Evolutionary conservation across 148 eudicot genomes (phyloP), one percentile per base, ranked within the genome.

Genomic region (Nyssa sinensis): DNA sequence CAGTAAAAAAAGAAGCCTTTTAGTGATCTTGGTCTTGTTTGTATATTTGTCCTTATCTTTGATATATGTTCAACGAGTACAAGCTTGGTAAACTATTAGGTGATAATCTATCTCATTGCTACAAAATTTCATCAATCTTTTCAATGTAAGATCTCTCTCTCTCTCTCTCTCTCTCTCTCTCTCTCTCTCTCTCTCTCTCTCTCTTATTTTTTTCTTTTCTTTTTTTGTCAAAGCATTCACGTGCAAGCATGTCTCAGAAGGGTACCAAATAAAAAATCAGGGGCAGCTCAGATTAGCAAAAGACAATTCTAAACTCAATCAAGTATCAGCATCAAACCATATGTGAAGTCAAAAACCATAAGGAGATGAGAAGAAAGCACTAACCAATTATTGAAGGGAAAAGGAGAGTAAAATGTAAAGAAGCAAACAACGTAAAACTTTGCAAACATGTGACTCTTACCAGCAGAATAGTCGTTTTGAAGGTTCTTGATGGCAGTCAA

Each of bases 391-490:
- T n/a, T n/a, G n/a, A n/a, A n/a, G n/a, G n/a, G n/a, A n/a, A n/a
- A n/a, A n/a, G n/a, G n/a, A n/a, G n/a, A n/a, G n/a, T n/a, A n/a
- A n/a, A 33, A 14, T 39, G 55, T 4, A 0, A 2, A 64, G 29
- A 27, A 39, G 29, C 19, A 62, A 71, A 68, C 7, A 31, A 12
- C 70, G n/a, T 32, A 66, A 44, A 21, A 34, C 24, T 17, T 63
- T 0, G 55, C 67, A 71, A 33, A 51, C 29, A 74, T n/a, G 62
- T 75, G 27, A 16, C 34, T 35, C 65, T 78, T 80, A 90, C 95
- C 93, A 90, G 82, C 78, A 78, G 87, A 79, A 63, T 80, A 82
- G 39, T 87, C 81, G 71, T 71, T 80, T 30, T 88, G 81, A 28
- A 87, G 73, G 75, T 77, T 84, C 81, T 79, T 82, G 66, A 87